Conservation (phyloP, 331 rosid genomes). For the Acacia concinna region DNA sequence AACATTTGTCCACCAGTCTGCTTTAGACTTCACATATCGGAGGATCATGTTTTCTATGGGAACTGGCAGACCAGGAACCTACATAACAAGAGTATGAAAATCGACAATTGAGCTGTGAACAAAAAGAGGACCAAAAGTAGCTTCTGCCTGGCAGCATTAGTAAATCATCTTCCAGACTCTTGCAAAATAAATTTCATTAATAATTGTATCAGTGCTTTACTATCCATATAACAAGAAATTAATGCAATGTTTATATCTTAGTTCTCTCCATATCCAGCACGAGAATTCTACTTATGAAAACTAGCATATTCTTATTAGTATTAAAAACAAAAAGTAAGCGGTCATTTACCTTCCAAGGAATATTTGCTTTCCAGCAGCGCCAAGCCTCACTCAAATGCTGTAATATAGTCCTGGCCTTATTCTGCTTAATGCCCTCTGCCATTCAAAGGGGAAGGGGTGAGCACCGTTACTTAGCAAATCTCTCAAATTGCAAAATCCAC, state of each 20-base stretch:
- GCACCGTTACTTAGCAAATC: not conserved
- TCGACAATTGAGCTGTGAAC: not conserved
- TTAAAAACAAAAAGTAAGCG: not conserved
- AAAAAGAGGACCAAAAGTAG: not conserved
- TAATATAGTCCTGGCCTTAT: conserved; percentile 88
- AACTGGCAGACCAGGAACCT: conserved; percentile 98
- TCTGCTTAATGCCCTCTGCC: conserved; percentile 96
- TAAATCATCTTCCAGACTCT: not conserved
- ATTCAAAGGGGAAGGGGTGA: not conserved
- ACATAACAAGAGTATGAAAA: conserved; percentile 3
- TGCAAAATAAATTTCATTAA: not conserved
- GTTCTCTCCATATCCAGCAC: not conserved
- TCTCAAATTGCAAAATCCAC: conserved; percentile 5
- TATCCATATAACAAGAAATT: not conserved
- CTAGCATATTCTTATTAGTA: not conserved
- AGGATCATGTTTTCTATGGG: conserved; percentile 98
- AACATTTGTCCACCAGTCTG: conserved; percentile 99
- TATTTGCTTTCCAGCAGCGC: conserved; percentile 99
- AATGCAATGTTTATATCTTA: not conserved
- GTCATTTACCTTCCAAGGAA: conserved; percentile 88
- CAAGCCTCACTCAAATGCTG: conserved; percentile 99
- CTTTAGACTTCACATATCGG: conserved; percentile 97
- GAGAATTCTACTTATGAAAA: not conserved
- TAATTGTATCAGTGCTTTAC: not conserved
- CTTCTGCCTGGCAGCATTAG: not conserved